Evolutionary conservation across 805 yeast genomes (phyloP), one percentile per base, ranked within the genome.

Genomic region (Pichia cabralensis): DNA sequence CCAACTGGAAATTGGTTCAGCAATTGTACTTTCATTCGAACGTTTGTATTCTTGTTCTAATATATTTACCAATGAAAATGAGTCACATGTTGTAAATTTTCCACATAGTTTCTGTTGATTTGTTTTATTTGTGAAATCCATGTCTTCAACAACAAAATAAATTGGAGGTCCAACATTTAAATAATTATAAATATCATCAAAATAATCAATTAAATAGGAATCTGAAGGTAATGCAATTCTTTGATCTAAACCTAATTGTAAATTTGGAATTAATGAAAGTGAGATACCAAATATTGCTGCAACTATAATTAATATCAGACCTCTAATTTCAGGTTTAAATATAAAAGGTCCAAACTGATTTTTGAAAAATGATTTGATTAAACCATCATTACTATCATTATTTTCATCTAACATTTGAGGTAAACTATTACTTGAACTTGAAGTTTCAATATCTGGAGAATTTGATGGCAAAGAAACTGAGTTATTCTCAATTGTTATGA

Each of bases 161-260:
- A 83, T 68, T 0, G 98, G 98, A 1, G 98, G 95, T 0, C 97
- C 98, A 7, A 81, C 81, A 39, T 80, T 77, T 40, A 89, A 63
- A 50, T 76, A 81, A 2, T 66, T 56, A 51, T 79, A 81, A 3
- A 86, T 64, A 35, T 88, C 84, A 44, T 78, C 63, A 60, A 83
- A 89, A 55, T 89, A 92, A 34, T 74, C 69, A 25, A 86, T 76
- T 49, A 92, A 57, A 49, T 86, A 84, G 0, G 96, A 88, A 35
- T 71, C 86, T 2, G 66, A 58, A 0, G 97, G 97, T 11, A 89
- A 69, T 0, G 96, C 97, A 27, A 80, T 62, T 35, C 94, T 67
- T 57, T 89, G 97, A 52, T 89, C 97, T 16, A 92, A 67, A 0
- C 97, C 98, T 27, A 82, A 64, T 40, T 76, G 55, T 22, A 89